These are phyloP conservation scores for Laburnicola sp. DNA, from an alignment of 2,329 filamentous ascomycete species.

Conservation along the genomic window DNA sequence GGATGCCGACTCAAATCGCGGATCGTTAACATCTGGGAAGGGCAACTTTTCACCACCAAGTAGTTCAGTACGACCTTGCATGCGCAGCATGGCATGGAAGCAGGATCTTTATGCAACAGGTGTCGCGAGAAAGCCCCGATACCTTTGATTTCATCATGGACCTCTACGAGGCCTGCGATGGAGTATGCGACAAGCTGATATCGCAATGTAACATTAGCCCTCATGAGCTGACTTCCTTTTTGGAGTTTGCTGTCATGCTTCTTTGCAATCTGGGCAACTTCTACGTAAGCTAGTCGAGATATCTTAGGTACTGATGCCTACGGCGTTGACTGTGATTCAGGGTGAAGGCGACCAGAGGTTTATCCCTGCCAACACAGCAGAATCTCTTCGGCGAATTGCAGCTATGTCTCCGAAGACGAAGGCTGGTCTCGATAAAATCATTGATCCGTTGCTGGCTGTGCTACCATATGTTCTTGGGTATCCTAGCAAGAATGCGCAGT, in stretches of 20 bases:
- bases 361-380: slow-evolving; percentile 3
- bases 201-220: not conserved
- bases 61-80: not conserved
- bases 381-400: slow-evolving; percentile 8
- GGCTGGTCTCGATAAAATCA: slow-evolving; percentile 3
- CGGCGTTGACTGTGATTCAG: slow-evolving; percentile 1
- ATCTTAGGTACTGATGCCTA: not conserved
- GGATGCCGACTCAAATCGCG: too few species aligned
- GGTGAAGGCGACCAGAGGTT: slow-evolving; percentile 15
- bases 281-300: slow-evolving; percentile 8
- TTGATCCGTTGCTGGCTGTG: slow-evolving; percentile 6
- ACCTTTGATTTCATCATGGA: slow-evolving; percentile 11
- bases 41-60: too few species aligned
- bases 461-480: slow-evolving; percentile 8
- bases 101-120: slow-evolving; percentile 9
- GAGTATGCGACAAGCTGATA: not conserved
- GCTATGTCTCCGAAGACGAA: slow-evolving; percentile 4
- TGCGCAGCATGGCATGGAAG: slow-evolving; percentile 9
- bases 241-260: slow-evolving; percentile 14
- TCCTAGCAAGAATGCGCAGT: slow-evolving; percentile 6
- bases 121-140: slow-evolving; percentile 7
- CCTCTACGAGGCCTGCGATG: slow-evolving; percentile 6
- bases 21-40: too few species aligned
- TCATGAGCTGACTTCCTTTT: slow-evolving; percentile 10
- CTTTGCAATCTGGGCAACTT: slow-evolving; percentile 14